These are phyloP conservation scores for Linnemannia elongata DNA, from an alignment of 192 early-diverging fungal species.

Conservation along the genomic window DNA sequence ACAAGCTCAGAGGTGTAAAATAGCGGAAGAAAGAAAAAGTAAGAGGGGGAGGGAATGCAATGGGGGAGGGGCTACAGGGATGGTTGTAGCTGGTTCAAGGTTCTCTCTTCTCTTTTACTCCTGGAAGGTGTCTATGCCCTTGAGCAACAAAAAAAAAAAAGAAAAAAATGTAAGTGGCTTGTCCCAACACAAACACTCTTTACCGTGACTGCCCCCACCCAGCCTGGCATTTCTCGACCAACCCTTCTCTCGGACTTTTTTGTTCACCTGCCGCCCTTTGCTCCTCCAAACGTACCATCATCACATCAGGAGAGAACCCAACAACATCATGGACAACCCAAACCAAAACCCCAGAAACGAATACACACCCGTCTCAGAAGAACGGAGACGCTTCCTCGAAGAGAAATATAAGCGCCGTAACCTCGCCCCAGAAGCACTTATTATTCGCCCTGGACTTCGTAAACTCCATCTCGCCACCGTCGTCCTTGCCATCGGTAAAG, in stretches of 20 bases:
- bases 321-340: constrained; percentile 40
- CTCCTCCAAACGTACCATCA: background rate
- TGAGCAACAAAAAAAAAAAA: constrained; percentile 1
- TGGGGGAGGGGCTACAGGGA: background rate
- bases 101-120: background rate
- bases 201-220: constrained; percentile 1
- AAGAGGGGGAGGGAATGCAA: background rate
- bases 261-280: background rate
- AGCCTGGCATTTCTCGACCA: background rate
- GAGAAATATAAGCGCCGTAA: constrained; percentile 54
- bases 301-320: background rate
- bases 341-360: constrained; percentile 44
- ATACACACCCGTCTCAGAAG: constrained; percentile 43
- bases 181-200: background rate
- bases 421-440: constrained; percentile 44
- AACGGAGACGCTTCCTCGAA: constrained; percentile 34
- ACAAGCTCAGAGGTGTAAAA: background rate
- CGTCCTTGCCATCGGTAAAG: constrained; percentile 41
- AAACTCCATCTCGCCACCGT: constrained; percentile 50
- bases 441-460: constrained; percentile 39
- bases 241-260: background rate
- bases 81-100: background rate
- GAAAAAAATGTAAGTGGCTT: constrained; percentile 7
- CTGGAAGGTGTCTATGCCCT: background rate
- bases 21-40: background rate